Base-by-base conservation (phyloP, 192 early-diverging fungal species). In the Mycoemilia scoparia region DNA sequence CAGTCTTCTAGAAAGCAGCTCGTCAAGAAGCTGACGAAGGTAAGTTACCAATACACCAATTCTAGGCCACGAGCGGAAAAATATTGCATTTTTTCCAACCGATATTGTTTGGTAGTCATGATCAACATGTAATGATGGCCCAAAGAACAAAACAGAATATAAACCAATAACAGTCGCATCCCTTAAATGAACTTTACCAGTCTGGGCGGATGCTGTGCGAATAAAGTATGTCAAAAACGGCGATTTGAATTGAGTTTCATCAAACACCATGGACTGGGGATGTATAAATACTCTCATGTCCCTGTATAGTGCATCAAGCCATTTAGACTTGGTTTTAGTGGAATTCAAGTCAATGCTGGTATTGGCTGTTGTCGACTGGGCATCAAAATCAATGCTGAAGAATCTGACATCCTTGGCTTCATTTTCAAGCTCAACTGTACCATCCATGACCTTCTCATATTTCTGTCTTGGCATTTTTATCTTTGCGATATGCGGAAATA, bases 141-240 rank as follows among this genome's bases (percentile, higher is more conserved):
- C 87, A 65, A 92, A 82, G 53, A 92, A 57, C 12, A 92, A 44
- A 18, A 92, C 18, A 0, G 76, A 71, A 46, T 75, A 84, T 25
- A 74, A 37, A 0, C 76, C 70, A 4, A 75, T 65, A 34, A 52
- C 54, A 0, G 70, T 74, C 18, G 54, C 53, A 38, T 76, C 77
- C n/a, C 72, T 46, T 34, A 75, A 29, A 45, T 54, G 73, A 4
- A 61, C 41, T 34, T 64, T 66, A 34, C 7, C 21, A 16, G 21
- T 1, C 11, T 29, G 43, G 29, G 23, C 8, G 0, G 37, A 30
- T 0, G 24, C 24, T 1, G 80, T 57, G 43, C 76, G 69, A 0
- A 57, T 53, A 35, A 77, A 73, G 39, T 73, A 91, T 2, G 74
- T 70, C 30, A 86, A 36, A 24, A 84, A 75, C 2, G 76, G 67